Base-by-base conservation (phyloP, 2,329 filamentous ascomycete species). In the Eutypella sp. region DNA sequence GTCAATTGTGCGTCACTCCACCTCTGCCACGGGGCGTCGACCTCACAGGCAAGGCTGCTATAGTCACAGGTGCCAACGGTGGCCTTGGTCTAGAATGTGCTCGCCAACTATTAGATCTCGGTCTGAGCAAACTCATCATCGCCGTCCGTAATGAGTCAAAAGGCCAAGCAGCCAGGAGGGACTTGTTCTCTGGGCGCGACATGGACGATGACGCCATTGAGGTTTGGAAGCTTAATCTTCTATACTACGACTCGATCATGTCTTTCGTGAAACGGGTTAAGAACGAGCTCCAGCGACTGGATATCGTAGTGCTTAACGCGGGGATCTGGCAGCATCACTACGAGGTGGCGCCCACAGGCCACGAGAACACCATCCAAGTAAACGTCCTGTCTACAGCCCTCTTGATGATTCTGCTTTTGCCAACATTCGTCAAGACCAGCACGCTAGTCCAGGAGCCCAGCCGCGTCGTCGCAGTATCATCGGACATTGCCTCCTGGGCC, bases 221-320 rank as follows among this genome's bases (percentile, higher is more conserved):
- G 38, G 69, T 74, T 5, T 74, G 69, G 68, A 18, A 56, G 15
- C 52, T 75, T 1, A 70, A 75, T 46, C 62, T 72, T 36, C 31
- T 40, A 0, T 62, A 55, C 3, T 72, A 71, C 47, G 58, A 63
- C 1, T 71, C 67, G 1, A 57, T 74, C 27, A 54, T 56, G 31
- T 51, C 54, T 2, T 74, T 75, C 40, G 65, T 57, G 18, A 50
- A 47, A 3, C 62, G 63, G 4, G 57, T 61, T 1, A 52, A 48
- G 3, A 37, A 54, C 2, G 13, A 13, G 13, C 57, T 74, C 5
- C 40, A 60, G 0, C 60, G 63, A 8, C 45, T 73, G 6, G 70
- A 74, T 47, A 62, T 64, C 11, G 31, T n/a, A n/a, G 31, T 34
- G 15, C 31, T 34, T 34, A 34, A 34, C 31, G 31, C 31, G 7